Conservation (phyloP, 345 rosid species). For the Pistacia integerrima region DNA sequence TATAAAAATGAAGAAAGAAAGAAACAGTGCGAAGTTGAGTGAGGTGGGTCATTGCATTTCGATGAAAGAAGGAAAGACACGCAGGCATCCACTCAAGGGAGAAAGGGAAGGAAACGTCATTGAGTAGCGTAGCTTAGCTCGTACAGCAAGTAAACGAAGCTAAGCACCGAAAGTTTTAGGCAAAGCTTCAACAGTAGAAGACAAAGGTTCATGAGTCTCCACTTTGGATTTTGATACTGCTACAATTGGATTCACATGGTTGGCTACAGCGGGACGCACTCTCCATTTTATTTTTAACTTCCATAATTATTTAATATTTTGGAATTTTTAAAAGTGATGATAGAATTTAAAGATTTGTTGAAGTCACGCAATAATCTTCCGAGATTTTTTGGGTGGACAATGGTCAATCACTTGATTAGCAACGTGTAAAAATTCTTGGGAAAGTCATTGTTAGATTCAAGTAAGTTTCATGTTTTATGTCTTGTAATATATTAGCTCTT, state of each 20-base stretch:
- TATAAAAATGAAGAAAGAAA: not conserved
- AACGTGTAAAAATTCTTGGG: no score
- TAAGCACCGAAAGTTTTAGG: not conserved
- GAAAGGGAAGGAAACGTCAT: conserved; percentile 12
- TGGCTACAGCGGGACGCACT: no score
- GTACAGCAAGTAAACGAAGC: not conserved
- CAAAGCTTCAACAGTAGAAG: not conserved
- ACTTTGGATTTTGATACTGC: not conserved
- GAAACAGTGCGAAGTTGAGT: conserved; percentile 5
- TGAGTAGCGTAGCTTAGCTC: not conserved
- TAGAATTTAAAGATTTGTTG: no score
- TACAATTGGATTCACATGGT: not conserved
- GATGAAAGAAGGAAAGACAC: conserved; percentile 11
- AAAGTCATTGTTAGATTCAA: no score
- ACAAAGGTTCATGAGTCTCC: not conserved
- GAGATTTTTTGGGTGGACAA: no score
- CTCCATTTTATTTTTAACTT: not conserved
- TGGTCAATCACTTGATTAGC: no score
- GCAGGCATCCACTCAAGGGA: not conserved
- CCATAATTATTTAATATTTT: no score
- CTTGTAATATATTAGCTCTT: no score
- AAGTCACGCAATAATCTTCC: no score
- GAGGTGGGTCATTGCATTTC: conserved; percentile 27
- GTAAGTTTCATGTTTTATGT: no score
- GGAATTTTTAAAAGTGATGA: no score